Evolutionary conservation across 176 grass and related monocot genomes (phyloP).

Genomic region (Aegilops tauschii): DNA sequence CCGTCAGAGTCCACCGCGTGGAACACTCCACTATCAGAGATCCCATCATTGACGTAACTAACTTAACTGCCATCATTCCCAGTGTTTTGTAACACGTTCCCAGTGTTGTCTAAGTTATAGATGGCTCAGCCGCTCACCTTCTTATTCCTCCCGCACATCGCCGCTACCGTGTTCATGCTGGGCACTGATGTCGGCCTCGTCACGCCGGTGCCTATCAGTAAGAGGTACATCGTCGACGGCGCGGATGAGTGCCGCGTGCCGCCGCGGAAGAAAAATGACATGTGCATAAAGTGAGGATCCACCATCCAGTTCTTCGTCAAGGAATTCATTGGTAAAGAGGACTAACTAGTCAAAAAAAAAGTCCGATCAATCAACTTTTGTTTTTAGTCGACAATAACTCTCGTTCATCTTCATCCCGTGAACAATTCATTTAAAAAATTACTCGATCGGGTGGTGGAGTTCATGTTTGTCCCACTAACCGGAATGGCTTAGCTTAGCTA

Average conservation of each 20-base stretch:
- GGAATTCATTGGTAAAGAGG: slow-evolving; percentile 39
- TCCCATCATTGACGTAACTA: too few species aligned
- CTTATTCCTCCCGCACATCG: not conserved
- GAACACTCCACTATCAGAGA: too few species aligned
- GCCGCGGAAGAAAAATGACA: not conserved
- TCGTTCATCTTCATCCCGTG: not conserved
- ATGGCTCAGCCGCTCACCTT: not conserved
- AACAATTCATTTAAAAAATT: slow-evolving; percentile 60
- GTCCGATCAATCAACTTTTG: not conserved
- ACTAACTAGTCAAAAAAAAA: not conserved
- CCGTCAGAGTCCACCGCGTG: too few species aligned
- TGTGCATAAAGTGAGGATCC: slow-evolving; percentile 40
- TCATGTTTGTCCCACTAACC: not conserved
- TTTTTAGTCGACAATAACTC: not conserved
- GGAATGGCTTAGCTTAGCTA: not conserved
- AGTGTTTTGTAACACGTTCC: too few species aligned
- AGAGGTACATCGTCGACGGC: slow-evolving; percentile 39
- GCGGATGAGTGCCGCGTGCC: slow-evolving; percentile 21
- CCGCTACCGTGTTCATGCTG: not conserved
- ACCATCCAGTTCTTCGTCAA: slow-evolving; percentile 36
- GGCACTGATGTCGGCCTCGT: not conserved
- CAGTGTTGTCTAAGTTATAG: not conserved
- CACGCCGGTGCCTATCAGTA: not conserved
- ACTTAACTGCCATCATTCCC: too few species aligned
- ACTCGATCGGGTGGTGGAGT: not conserved